These are phyloP conservation scores for Cynara cardunculus DNA, from an alignment of 129 eudicot species.

Conservation along the genomic window DNA sequence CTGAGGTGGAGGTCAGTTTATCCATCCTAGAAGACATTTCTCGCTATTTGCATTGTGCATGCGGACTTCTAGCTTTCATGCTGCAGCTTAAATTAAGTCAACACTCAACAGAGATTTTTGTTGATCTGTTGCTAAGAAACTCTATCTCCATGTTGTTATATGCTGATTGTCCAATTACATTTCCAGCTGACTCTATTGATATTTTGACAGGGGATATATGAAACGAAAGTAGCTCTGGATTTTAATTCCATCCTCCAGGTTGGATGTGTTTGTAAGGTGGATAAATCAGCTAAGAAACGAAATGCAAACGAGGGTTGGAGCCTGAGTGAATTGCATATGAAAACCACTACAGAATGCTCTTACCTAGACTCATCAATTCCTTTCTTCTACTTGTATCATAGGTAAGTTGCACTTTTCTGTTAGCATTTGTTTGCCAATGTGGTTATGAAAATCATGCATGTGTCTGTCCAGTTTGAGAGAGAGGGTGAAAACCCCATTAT, in stretches of 20 bases:
- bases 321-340: slow-evolving; percentile 80
- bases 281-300: slow-evolving; percentile 72
- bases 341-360: slow-evolving; percentile 96
- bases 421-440: background rate
- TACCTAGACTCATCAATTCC: slow-evolving; percentile 68
- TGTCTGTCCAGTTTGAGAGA: background rate
- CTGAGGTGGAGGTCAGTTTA: slow-evolving; percentile 89
- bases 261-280: slow-evolving; percentile 98
- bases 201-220: slow-evolving; percentile 81
- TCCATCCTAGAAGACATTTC: background rate
- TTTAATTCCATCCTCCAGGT: slow-evolving; percentile 78
- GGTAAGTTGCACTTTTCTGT: slow-evolving; percentile 43
- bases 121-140: background rate
- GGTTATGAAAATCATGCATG: background rate
- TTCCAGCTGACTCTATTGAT: background rate
- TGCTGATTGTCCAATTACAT: background rate
- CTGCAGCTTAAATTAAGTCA: background rate
- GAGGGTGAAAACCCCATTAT: background rate
- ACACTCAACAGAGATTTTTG: background rate
- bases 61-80: background rate
- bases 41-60: background rate
- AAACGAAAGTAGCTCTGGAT: slow-evolving; percentile 73
- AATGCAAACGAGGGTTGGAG: slow-evolving; percentile 78
- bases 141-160: background rate
- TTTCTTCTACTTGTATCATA: slow-evolving; percentile 89